A percentile compares a stretch with the other conserved stretches of the same genome.
These are phyloP conservation scores for Hypoxylon intermedium DNA, from an alignment of 495 filamentous ascomycete species.

Conservation along the genomic window DNA sequence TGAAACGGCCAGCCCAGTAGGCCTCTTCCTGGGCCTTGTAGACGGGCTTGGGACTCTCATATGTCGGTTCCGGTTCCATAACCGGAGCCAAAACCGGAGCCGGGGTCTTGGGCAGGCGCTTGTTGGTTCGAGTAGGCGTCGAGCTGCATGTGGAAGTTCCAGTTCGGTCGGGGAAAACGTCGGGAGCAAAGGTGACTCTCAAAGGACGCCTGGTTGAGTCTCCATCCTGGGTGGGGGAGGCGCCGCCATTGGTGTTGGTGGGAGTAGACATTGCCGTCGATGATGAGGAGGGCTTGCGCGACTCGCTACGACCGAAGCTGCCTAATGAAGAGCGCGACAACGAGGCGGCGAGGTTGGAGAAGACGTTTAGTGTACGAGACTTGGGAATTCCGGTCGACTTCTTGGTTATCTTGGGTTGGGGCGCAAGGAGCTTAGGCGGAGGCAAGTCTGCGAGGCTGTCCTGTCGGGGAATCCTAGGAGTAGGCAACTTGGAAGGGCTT, in stretches of 20 bases:
- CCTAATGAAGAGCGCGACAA: conserved; percentile 45
- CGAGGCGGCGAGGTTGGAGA: conserved; percentile 49
- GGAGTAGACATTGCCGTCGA: conserved; percentile 14
- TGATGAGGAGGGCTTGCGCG: conserved; percentile 29
- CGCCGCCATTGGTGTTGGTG: not conserved
- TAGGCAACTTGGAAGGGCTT: too few species aligned
- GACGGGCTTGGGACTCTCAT: conserved; percentile 37
- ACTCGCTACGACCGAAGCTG: conserved; percentile 27
- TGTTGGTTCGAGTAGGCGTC: too few species aligned
- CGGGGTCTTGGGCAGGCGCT: too few species aligned
- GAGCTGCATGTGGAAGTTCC: too few species aligned
- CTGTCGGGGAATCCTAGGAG: not conserved
- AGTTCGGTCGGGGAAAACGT: too few species aligned
- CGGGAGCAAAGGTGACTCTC: too few species aligned
- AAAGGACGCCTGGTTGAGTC: not conserved
- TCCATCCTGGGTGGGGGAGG: not conserved
- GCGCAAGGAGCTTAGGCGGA: not conserved
- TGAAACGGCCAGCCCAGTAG: conserved; percentile 66
- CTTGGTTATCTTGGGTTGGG: conserved; percentile 4
- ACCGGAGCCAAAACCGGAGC: too few species aligned
- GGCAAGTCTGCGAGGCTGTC: not conserved
- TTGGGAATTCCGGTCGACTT: conserved; percentile 35
- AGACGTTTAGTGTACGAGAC: conserved; percentile 48
- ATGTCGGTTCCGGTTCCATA: too few species aligned
- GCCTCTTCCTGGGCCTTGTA: conserved; percentile 40